Conservation (phyloP, 2,329 filamentous ascomycete genomes). For the Alternaria angustiovoidea region DNA sequence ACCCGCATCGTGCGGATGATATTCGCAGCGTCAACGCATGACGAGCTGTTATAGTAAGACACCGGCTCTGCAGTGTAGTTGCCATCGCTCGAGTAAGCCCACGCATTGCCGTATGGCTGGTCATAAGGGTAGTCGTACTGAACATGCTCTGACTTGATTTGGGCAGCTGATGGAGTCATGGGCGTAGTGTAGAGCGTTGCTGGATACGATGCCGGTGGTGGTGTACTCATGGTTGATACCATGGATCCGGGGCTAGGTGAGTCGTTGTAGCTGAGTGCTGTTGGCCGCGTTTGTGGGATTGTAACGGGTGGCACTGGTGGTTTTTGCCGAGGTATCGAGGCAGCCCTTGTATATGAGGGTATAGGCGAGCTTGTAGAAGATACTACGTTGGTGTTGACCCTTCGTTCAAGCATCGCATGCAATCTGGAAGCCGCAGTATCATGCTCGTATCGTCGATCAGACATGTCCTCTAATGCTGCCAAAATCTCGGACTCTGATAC, state of each 20-base stretch:
- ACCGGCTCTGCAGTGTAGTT: constrained; percentile 22
- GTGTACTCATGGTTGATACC: constrained; percentile 43
- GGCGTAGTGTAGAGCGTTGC: constrained; percentile 33
- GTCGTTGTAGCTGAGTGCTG: constrained; percentile 36
- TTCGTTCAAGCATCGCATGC: constrained; percentile 43
- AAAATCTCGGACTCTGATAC: constrained; percentile 64
- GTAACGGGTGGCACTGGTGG: constrained; percentile 32
- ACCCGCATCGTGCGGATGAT: constrained; percentile 57
- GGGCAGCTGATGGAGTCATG: constrained; percentile 27
- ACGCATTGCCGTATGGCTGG: constrained; percentile 28
- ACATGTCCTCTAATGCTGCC: constrained; percentile 34
- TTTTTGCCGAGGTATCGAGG: constrained; percentile 26
- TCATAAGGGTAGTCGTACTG: constrained; percentile 37
- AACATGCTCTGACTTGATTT: constrained; percentile 37
- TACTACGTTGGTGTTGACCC: constrained; percentile 30
- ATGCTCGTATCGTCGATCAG: constrained; percentile 39
- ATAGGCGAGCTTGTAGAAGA: constrained; percentile 31
- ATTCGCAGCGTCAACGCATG: constrained; percentile 54
- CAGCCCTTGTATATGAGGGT: constrained; percentile 21
- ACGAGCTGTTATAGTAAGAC: constrained; percentile 40
- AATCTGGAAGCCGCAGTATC: constrained; percentile 39
- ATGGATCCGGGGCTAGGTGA: constrained; percentile 44
- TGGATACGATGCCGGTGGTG: constrained; percentile 34
- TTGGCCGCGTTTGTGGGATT: constrained; percentile 31
- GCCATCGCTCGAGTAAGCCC: constrained; percentile 33